Percentiles rank a stretch among this genome's conserved stretches.
Evolutionary conservation across 768 basidiomycete genomes (phyloP).

Genomic region (Saitozyma sp.): DNA sequence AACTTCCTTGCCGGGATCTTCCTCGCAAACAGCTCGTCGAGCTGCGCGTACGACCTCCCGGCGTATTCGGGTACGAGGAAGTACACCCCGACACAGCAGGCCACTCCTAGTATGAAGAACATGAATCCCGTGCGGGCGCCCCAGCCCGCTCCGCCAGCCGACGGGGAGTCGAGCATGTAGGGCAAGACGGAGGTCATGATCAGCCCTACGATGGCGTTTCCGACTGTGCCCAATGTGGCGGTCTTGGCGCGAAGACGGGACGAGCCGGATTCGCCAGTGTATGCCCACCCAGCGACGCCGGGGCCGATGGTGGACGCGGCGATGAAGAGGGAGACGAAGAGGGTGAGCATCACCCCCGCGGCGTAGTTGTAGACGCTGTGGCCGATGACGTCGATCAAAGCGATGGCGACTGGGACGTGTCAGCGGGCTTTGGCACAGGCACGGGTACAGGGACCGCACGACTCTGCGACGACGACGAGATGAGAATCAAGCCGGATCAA

Average conservation of each 20-base stretch:
- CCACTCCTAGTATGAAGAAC: conserved; percentile 2
- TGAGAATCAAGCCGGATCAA: too few relatives aligned
- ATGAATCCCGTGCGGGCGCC: conserved; percentile 18
- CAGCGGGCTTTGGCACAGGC: background rate
- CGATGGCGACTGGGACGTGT: background rate
- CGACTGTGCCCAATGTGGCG: conserved; percentile 12
- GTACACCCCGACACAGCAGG: conserved; percentile 4
- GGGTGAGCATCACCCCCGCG: background rate
- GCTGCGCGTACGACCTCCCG: conserved; percentile 25
- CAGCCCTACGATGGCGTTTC: background rate
- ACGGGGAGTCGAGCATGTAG: conserved; percentile 19
- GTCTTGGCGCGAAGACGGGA: conserved; percentile 29
- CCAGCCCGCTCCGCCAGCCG: conserved; percentile 9
- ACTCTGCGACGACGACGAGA: too few relatives aligned
- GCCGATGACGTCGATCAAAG: conserved; percentile 1
- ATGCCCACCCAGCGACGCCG: conserved; percentile 12
- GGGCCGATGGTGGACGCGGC: conserved; percentile 8
- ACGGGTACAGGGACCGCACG: background rate
- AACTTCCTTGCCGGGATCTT: conserved; percentile 34
- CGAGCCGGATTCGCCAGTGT: conserved; percentile 18
- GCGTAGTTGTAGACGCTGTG: conserved; percentile 8
- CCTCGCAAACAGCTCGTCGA: conserved; percentile 40
- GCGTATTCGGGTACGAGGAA: conserved; percentile 16
- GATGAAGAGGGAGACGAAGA: background rate
- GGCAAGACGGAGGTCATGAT: conserved; percentile 23